Evolutionary conservation across 176 grass and related monocot species (phyloP).

Genomic region (Cymbopogon citratus): DNA sequence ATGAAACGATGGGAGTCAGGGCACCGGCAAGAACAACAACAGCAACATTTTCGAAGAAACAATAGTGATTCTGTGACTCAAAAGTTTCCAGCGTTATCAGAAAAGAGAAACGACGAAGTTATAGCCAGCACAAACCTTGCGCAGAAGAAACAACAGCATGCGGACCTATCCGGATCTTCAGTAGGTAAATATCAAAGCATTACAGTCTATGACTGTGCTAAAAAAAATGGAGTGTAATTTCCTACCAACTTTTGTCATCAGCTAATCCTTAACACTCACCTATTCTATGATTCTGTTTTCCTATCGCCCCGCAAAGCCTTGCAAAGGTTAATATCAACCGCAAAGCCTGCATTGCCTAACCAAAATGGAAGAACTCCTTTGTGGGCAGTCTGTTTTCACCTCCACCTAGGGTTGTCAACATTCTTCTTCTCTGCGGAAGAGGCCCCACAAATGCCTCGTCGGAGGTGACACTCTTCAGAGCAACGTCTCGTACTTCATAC

Average conservation of each 20-base stretch:
- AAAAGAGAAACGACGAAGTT: not conserved
- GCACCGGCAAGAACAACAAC: too few species aligned
- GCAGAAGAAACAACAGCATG: not conserved
- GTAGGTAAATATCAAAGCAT: too few species aligned
- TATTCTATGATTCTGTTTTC: conserved; percentile 14
- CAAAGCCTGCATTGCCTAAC: conserved; percentile 64
- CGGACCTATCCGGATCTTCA: not conserved
- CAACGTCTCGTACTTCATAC: conserved; percentile 58
- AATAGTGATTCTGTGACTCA: too few species aligned
- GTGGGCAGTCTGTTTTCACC: conserved; percentile 16
- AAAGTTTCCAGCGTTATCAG: not conserved
- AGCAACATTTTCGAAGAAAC: too few species aligned
- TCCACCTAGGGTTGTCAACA: conserved; percentile 1
- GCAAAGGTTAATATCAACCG: conserved; percentile 91
- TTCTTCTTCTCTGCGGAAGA: conserved; percentile 56
- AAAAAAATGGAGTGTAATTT: not conserved
- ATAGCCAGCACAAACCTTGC: not conserved
- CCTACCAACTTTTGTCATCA: not conserved
- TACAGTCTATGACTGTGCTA: not conserved
- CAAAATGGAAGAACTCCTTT: conserved; percentile 38
- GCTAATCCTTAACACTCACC: not conserved
- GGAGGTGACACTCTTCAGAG: conserved; percentile 14
- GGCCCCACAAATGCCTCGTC: conserved; percentile 32
- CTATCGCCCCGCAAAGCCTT: conserved; percentile 38
- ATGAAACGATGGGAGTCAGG: too few species aligned